A percentile compares a stretch with the other conserved stretches of the same genome.
Conservation (phyloP, 2,329 filamentous ascomycete species). For the Hypoxylon sp. region DNA sequence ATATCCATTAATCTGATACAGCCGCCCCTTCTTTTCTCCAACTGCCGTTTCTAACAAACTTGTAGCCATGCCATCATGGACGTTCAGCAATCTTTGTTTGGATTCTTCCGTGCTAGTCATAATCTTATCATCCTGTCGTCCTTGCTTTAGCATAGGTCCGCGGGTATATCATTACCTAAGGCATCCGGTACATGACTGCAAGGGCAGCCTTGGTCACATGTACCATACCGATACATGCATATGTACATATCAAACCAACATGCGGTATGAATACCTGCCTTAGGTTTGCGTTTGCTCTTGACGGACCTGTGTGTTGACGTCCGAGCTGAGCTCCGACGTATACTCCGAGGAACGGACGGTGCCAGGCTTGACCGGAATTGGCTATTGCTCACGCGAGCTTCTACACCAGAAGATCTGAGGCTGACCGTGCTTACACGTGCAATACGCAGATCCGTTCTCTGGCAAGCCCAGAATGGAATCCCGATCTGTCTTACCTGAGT, state of each 20-base stretch:
- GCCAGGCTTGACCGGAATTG: conserved; percentile 8
- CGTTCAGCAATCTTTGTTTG: background rate
- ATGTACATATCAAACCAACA: too few relatives aligned
- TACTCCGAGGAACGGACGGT: conserved; percentile 20
- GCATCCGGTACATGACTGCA: background rate
- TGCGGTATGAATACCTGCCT: background rate
- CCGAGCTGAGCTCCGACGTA: conserved; percentile 21
- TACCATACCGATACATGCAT: background rate
- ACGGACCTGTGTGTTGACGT: background rate
- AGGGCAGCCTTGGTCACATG: too few relatives aligned
- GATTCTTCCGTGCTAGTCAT: background rate
- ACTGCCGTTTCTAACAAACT: background rate
- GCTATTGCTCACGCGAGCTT: background rate
- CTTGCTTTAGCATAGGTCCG: background rate
- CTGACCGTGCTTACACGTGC: conserved; percentile 4
- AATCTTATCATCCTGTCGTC: background rate
- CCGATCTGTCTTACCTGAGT: background rate
- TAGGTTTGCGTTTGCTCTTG: too few relatives aligned
- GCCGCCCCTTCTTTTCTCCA: background rate
- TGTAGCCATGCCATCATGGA: background rate
- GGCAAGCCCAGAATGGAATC: background rate
- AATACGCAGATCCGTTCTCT: background rate
- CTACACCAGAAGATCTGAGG: background rate
- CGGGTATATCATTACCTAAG: background rate
- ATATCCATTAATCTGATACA: background rate